Conservation (phyloP, 768 basidiomycete genomes). For the Boletellus ananas region DNA sequence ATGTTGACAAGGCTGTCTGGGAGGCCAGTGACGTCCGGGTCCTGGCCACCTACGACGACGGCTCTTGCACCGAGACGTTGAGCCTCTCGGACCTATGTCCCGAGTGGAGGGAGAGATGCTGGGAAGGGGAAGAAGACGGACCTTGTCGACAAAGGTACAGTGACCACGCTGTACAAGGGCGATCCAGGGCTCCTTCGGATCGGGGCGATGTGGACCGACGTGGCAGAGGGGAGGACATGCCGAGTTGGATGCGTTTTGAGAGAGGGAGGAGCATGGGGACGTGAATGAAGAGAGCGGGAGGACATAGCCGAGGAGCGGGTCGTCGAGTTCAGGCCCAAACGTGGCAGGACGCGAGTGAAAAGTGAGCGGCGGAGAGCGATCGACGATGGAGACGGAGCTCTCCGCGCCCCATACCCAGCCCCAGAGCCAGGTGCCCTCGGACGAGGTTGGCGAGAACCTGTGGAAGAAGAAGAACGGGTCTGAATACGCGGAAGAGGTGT, state of each 20-base stretch:
- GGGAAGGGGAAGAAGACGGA: slow-evolving; percentile 34
- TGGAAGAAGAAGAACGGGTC: slow-evolving; percentile 20
- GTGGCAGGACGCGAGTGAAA: slow-evolving; percentile 71
- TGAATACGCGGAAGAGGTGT: neutral
- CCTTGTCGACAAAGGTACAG: slow-evolving; percentile 92
- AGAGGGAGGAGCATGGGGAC: slow-evolving; percentile 38
- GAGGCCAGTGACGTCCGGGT: slow-evolving; percentile 58
- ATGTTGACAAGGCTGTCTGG: slow-evolving; percentile 83
- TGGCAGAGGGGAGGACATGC: slow-evolving; percentile 72
- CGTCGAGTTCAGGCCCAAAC: slow-evolving; percentile 70
- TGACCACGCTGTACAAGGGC: slow-evolving; percentile 86
- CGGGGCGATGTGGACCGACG: slow-evolving; percentile 51
- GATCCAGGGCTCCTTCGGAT: slow-evolving; percentile 74
- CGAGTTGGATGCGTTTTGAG: slow-evolving; percentile 33
- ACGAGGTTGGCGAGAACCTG: slow-evolving; percentile 38
- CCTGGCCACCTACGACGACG: slow-evolving; percentile 87
- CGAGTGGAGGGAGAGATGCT: neutral
- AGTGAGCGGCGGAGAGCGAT: slow-evolving; percentile 64
- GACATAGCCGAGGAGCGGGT: slow-evolving; percentile 67
- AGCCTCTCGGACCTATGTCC: slow-evolving; percentile 48
- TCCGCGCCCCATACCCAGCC: slow-evolving; percentile 68
- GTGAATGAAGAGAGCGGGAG: slow-evolving; percentile 69
- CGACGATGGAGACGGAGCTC: slow-evolving; percentile 71
- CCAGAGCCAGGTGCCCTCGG: slow-evolving; percentile 54
- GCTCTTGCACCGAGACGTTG: slow-evolving; percentile 74